Percentiles rank a stretch among this genome's conserved stretches.
These are phyloP conservation scores for Colletotrichum musae DNA, from an alignment of 2,329 filamentous ascomycete genomes.

Conservation along the genomic window DNA sequence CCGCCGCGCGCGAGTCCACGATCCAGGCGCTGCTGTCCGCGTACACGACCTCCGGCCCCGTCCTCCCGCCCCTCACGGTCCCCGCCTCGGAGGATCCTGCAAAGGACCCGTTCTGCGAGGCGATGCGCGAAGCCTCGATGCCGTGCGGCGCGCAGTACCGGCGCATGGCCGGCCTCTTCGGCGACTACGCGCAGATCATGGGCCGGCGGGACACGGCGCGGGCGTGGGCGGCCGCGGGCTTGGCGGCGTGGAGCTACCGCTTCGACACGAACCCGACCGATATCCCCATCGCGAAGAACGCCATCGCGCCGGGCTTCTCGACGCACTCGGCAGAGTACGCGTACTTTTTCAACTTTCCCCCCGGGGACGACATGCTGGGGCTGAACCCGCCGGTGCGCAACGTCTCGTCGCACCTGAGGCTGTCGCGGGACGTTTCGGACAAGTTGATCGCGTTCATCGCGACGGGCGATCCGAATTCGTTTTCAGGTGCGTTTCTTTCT, in stretches of 20 bases:
- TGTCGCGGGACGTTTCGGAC: conserved; percentile 39
- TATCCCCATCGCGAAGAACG: conserved; percentile 37
- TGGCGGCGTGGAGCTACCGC: conserved; percentile 41
- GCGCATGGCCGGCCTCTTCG: conserved; percentile 39
- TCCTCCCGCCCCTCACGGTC: conserved; percentile 40
- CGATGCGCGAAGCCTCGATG: conserved; percentile 31
- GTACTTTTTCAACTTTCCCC: conserved; percentile 41
- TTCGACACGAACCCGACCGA: conserved; percentile 44
- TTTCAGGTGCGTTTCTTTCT: conserved; percentile 26
- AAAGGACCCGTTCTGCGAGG: conserved; percentile 34
- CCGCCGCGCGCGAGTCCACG: conserved; percentile 28
- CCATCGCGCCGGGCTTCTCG: conserved; percentile 40
- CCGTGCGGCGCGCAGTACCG: conserved; percentile 40
- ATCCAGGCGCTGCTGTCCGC: conserved; percentile 35
- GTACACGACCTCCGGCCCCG: conserved; percentile 34
- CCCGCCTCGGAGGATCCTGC: conserved; percentile 12
- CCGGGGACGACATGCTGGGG: conserved; percentile 40
- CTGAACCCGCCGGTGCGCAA: conserved; percentile 40
- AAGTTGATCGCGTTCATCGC: conserved; percentile 42
- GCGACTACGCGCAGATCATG: conserved; percentile 32
- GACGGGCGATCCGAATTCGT: conserved; percentile 39
- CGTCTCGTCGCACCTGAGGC: conserved; percentile 36
- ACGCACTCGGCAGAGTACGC: conserved; percentile 42
- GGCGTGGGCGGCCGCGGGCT: conserved; percentile 35
- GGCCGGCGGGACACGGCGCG: conserved; percentile 33